A percentile compares a stretch with the other conserved stretches of the same genome.
Evolutionary conservation across 805 yeast species (phyloP).

Genomic region (Candida saitoana): DNA sequence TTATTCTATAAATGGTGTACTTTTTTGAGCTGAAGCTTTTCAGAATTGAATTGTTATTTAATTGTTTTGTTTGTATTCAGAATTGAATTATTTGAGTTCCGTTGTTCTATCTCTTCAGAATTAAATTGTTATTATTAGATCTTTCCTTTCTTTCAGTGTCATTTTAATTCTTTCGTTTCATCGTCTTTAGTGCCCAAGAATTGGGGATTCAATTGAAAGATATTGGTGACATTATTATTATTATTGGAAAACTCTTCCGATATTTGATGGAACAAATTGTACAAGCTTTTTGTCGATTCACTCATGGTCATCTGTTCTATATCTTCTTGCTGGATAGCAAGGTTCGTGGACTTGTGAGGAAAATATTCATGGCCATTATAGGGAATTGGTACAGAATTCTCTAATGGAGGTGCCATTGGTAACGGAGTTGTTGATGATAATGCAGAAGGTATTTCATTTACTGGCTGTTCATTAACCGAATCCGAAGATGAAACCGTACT

Average conservation of each 20-base stretch:
- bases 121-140: too few species aligned
- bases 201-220: slow-evolving; percentile 18
- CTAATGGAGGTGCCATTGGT: slow-evolving; percentile 6
- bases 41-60: background rate
- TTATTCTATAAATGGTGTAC: background rate
- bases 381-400: slow-evolving; percentile 11
- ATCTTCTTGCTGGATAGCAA: slow-evolving; percentile 12
- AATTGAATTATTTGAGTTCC: background rate
- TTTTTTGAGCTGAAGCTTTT: background rate
- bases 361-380: slow-evolving; percentile 9
- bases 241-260: slow-evolving; percentile 19
- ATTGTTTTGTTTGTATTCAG: background rate
- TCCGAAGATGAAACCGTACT: slow-evolving; percentile 2
- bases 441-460: background rate
- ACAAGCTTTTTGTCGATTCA: slow-evolving; percentile 28
- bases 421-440: background rate
- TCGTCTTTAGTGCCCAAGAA: slow-evolving; percentile 1
- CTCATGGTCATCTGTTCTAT: slow-evolving; percentile 14
- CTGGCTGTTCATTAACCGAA: slow-evolving; percentile 3
- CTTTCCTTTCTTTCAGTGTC: too few species aligned
- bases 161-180: background rate
- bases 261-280: slow-evolving; percentile 26
- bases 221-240: slow-evolving; percentile 19
- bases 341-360: slow-evolving; percentile 12
- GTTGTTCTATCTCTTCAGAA: too few species aligned